phyloP scores from a whole-genome alignment of 2,329 filamentous ascomycete species.

The Neurospora sp. region DNA sequence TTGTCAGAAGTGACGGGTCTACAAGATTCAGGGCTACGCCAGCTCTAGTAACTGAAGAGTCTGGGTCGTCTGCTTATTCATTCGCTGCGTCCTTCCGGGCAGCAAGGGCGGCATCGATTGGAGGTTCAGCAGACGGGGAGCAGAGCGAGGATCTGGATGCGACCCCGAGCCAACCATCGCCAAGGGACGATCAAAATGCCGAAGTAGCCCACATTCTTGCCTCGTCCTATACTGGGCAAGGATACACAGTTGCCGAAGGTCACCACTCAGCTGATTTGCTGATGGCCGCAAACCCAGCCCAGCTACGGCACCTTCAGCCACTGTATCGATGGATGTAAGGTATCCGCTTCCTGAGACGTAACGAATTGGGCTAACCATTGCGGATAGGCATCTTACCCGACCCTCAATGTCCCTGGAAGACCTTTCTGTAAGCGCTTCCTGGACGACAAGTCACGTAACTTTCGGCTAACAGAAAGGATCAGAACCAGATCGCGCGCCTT shows the following conservation, averaged over 20 bases:
- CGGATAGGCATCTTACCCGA: slow-evolving; percentile 18
- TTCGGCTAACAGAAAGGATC: neutral
- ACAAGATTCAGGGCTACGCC: neutral
- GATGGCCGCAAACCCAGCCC: neutral
- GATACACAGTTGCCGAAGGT: neutral
- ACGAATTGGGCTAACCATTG: neutral
- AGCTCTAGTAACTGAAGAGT: neutral
- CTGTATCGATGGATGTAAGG: neutral
- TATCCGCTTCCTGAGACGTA: neutral
- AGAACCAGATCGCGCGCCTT: slow-evolving; percentile 27
- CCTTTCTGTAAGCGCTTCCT: slow-evolving; percentile 25
- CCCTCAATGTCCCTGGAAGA: slow-evolving; percentile 32
- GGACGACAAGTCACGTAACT: neutral
- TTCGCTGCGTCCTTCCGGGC: neutral
- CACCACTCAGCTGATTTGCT: neutral
- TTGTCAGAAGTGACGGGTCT: neutral
- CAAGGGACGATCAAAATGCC: neutral
- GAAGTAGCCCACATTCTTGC: neutral
- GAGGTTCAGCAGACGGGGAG: neutral
- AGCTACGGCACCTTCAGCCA: neutral
- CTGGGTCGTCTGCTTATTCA: neutral
- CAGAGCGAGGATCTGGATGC: neutral
- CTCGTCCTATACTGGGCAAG: neutral
- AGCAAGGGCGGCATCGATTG: neutral
- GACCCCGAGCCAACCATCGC: neutral